These are phyloP conservation scores for Podila clonocystis DNA, from an alignment of 192 early-diverging fungal species.

Conservation along the genomic window DNA sequence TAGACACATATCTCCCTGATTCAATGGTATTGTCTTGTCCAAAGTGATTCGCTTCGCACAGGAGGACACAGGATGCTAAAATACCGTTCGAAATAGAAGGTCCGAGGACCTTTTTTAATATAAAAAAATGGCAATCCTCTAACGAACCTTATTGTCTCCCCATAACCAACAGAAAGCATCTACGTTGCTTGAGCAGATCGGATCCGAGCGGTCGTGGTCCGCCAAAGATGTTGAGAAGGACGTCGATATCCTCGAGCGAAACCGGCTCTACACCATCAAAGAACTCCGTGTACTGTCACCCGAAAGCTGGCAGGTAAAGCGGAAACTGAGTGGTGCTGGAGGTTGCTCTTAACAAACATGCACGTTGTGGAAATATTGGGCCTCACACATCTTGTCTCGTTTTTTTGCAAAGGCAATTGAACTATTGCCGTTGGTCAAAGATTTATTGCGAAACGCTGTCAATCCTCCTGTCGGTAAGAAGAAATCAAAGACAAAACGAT, in stretches of 20 bases:
- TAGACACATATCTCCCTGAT: background rate
- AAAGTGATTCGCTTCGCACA: too few relatives aligned
- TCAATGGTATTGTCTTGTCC: background rate
- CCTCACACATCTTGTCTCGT: background rate
- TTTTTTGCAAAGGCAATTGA: slow-evolving; percentile 49
- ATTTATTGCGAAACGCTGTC: slow-evolving; percentile 56
- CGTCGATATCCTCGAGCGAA: slow-evolving; percentile 50
- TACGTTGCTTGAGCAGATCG: slow-evolving; percentile 59
- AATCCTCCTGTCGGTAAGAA: slow-evolving; percentile 40
- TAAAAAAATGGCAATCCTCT: background rate
- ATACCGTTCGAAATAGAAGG: background rate
- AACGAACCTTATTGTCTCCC: background rate
- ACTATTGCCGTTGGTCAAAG: slow-evolving; percentile 59
- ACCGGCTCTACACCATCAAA: slow-evolving; percentile 57
- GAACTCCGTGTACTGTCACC: slow-evolving; percentile 59
- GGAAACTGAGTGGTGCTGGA: too few relatives aligned
- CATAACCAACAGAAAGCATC: slow-evolving; percentile 53
- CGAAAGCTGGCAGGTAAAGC: slow-evolving; percentile 63
- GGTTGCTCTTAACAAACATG: too few relatives aligned
- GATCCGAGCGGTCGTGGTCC: slow-evolving; percentile 59
- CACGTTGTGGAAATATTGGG: background rate
- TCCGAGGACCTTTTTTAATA: background rate
- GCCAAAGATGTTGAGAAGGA: slow-evolving; percentile 57
- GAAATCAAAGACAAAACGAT: slow-evolving; percentile 17
- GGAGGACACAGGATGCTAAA: too few relatives aligned